A percentile compares a stretch with the other conserved stretches of the same genome.
These are phyloP conservation scores for Sequoia sempervirens DNA, from an alignment of 75 land plant species.

Conservation along the genomic window DNA sequence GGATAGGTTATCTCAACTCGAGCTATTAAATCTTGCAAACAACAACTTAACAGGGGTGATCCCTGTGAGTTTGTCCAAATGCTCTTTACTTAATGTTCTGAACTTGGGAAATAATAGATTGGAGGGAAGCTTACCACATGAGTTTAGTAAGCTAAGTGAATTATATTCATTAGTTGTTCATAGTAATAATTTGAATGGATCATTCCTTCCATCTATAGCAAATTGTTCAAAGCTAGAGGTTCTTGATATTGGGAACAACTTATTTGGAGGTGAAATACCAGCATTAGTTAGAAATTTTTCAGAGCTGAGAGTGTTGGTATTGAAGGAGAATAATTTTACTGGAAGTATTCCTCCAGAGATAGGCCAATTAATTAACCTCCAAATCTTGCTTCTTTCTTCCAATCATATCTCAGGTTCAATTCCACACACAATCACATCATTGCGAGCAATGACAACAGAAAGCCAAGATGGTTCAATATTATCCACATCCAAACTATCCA, in stretches of 20 bases:
- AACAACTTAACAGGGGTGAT: no score
- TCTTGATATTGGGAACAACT: background rate
- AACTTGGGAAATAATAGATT: no score
- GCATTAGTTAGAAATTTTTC: background rate
- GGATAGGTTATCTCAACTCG: no score
- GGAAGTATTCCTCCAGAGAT: background rate
- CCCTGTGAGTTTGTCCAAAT: no score
- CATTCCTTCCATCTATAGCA: background rate
- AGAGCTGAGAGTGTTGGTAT: background rate
- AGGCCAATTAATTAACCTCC: background rate
- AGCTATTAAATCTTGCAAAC: no score
- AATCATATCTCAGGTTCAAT: background rate
- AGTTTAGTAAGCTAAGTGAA: background rate
- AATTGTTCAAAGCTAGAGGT: background rate
- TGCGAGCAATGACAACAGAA: background rate
- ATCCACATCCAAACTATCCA: background rate
- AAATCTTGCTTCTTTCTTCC: background rate
- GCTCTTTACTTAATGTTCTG: no score
- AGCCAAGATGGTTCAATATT: background rate
- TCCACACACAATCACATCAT: background rate
- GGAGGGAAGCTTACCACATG: background rate
- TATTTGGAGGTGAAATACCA: background rate
- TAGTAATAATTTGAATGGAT: background rate
- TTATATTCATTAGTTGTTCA: background rate
- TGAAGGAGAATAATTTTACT: background rate